Evolutionary conservation across 2,329 filamentous ascomycete species (phyloP).

Genomic region (Drechslerella dactyloides): DNA sequence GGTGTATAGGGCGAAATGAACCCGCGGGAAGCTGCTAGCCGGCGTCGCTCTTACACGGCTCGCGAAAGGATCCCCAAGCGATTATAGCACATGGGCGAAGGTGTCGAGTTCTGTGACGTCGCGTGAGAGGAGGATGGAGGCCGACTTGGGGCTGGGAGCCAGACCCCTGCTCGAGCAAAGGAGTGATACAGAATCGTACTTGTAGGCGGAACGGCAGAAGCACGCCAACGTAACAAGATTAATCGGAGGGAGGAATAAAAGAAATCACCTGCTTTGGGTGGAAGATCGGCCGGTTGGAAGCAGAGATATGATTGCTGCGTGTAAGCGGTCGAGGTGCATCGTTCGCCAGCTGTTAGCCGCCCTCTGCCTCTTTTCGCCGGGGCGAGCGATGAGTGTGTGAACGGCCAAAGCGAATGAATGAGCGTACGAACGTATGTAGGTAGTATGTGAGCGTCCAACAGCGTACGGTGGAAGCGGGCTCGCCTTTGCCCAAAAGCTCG

Average conservation of each 20-base stretch:
- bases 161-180: constrained; percentile 48
- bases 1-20: constrained; percentile 29
- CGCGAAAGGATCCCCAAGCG: constrained; percentile 37
- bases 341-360: constrained; percentile 31
- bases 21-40: constrained; percentile 14
- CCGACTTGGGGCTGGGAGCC: constrained; percentile 32
- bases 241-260: constrained; percentile 16
- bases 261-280: constrained; percentile 30
- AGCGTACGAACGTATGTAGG: no score
- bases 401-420: constrained; percentile 11
- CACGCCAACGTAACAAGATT: constrained; percentile 3
- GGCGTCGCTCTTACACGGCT: constrained; percentile 44
- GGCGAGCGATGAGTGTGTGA: constrained; percentile 27
- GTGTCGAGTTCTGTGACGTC: constrained; percentile 48
- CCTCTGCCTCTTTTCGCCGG: constrained; percentile 3
- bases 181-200: constrained; percentile 49
- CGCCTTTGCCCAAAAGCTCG: no score
- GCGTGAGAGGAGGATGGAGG: constrained; percentile 48
- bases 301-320: constrained; percentile 38
- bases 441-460: not conserved
- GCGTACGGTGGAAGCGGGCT: constrained; percentile 9
- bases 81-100: constrained; percentile 49
- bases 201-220: constrained; percentile 47
- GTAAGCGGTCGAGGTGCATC: constrained; percentile 42
- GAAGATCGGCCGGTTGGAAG: constrained; percentile 42